A percentile compares a stretch with the other conserved stretches of the same genome.
These are phyloP conservation scores for Trichophyton benhamiae DNA, from an alignment of 2,329 filamentous ascomycete genomes.

Conservation along the genomic window DNA sequence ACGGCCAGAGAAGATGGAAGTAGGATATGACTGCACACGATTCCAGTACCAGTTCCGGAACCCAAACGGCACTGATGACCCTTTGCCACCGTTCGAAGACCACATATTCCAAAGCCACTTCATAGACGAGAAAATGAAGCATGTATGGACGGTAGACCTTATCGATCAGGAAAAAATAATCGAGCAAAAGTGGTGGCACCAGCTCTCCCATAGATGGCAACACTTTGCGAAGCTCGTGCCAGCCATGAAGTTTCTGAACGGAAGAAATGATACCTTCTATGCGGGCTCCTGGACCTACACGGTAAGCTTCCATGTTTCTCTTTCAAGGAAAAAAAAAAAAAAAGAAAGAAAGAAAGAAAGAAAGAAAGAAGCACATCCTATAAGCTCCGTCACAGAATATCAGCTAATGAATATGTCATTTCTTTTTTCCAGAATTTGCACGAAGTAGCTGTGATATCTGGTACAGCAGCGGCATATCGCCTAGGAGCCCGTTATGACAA, in stretches of 20 bases:
- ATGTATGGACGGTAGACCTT: slow-evolving; percentile 46
- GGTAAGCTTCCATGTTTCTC: slow-evolving; percentile 29
- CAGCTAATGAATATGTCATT: not conserved
- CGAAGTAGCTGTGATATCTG: slow-evolving; percentile 57
- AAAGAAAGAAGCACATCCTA: too few species aligned
- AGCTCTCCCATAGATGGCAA: slow-evolving; percentile 48
- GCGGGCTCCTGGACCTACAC: slow-evolving; percentile 59
- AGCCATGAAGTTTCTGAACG: slow-evolving; percentile 60
- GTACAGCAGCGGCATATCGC: slow-evolving; percentile 58
- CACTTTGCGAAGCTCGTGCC: slow-evolving; percentile 54
- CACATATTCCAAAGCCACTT: slow-evolving; percentile 60
- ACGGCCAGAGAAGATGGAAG: slow-evolving; percentile 45
- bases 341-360: too few species aligned
- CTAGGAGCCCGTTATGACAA: slow-evolving; percentile 50
- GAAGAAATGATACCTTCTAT: slow-evolving; percentile 49
- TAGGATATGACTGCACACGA: slow-evolving; percentile 62
- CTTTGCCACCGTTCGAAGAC: slow-evolving; percentile 36
- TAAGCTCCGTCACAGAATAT: not conserved
- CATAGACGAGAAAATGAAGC: slow-evolving; percentile 44
- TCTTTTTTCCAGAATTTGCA: slow-evolving; percentile 38
- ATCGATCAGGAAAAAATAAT: slow-evolving; percentile 48
- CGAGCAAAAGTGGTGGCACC: slow-evolving; percentile 50
- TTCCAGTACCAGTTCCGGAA: slow-evolving; percentile 60
- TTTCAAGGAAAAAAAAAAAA: not conserved
- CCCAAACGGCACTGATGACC: slow-evolving; percentile 12